Conservation (phyloP, 1,139 yeast species). For the Magnusiomyces tetraspermus region DNA sequence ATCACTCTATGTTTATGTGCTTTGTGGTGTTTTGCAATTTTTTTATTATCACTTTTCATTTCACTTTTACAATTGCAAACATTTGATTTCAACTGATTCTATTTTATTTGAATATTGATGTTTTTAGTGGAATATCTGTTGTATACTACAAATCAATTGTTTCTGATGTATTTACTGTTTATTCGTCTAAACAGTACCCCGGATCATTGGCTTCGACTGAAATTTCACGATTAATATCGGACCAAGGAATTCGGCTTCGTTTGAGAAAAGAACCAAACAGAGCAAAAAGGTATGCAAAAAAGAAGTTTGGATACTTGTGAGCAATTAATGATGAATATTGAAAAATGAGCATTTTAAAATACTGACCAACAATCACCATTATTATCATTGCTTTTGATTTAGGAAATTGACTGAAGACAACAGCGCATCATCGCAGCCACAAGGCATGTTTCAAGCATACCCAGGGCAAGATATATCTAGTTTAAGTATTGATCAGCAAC, state of each 20-base stretch:
- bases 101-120: neutral
- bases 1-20: neutral
- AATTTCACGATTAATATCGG: conserved; percentile 20
- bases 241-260: conserved; percentile 22
- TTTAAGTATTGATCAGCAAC: conserved; percentile 2
- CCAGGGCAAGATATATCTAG: neutral
- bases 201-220: conserved; percentile 22
- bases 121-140: conserved; percentile 16
- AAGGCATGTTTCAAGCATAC: neutral
- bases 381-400: too few species aligned
- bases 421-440: neutral
- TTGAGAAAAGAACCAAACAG: conserved; percentile 20
- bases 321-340: neutral
- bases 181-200: conserved; percentile 20
- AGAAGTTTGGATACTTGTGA: conserved; percentile 1
- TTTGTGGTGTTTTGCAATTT: neutral
- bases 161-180: conserved; percentile 20
- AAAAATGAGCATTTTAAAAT: neutral
- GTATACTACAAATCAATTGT: conserved; percentile 17
- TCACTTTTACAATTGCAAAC: neutral
- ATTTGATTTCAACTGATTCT: neutral
- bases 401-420: neutral
- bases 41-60: neutral
- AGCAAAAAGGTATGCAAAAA: conserved; percentile 7
- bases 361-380: neutral